Conservation (phyloP, 441 rosid genomes). For the Eruca vesicaria region DNA sequence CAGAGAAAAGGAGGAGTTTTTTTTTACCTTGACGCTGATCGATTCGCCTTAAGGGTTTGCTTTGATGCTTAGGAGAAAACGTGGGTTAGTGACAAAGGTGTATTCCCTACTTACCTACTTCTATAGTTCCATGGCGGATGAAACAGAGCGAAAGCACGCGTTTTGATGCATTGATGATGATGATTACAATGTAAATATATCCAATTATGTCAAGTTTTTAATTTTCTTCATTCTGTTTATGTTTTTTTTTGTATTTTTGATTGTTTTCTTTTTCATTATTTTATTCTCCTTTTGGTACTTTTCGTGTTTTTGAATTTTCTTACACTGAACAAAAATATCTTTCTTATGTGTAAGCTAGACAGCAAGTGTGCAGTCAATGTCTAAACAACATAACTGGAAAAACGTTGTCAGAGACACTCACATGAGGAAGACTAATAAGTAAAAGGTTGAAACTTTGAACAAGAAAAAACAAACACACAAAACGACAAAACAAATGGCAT, state of each 20-base stretch:
- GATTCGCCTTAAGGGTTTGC: slow-evolving; percentile 2
- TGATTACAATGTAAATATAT: background rate
- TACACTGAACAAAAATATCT: background rate
- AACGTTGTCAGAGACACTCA: background rate
- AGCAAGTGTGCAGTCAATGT: background rate
- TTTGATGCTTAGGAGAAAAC: slow-evolving; percentile 4
- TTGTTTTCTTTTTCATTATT: no score
- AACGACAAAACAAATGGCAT: background rate
- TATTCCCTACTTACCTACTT: background rate
- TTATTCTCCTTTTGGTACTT: background rate
- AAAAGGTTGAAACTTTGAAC: slow-evolving; percentile 20
- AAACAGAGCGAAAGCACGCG: background rate
- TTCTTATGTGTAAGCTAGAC: background rate
- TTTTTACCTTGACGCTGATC: slow-evolving; percentile 15
- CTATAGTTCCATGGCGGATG: slow-evolving; percentile 19
- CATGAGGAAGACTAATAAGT: background rate
- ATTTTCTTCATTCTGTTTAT: background rate
- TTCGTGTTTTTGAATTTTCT: background rate
- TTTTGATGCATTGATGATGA: slow-evolving; percentile 13
- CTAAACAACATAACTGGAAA: background rate
- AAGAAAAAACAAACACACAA: slow-evolving; percentile 1
- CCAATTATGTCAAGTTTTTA: background rate
- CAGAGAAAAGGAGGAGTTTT: background rate
- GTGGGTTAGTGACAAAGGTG: background rate
- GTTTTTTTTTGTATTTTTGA: background rate